Evolutionary conservation across 2,329 filamentous ascomycete genomes (phyloP).

Genomic region (Neonectria neomacrospora): DNA sequence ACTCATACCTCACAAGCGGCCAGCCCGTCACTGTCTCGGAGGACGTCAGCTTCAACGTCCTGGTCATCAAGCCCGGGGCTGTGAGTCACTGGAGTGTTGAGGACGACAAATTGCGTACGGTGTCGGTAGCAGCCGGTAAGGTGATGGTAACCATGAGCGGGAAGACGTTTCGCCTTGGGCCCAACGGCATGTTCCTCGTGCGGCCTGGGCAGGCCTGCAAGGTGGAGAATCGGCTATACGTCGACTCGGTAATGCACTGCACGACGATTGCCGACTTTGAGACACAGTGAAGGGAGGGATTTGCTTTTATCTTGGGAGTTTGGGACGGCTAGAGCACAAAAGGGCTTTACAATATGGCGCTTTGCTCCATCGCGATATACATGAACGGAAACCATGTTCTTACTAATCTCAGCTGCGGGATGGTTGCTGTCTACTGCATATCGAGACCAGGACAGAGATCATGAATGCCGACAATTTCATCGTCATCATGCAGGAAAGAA

Average conservation of each 20-base stretch:
- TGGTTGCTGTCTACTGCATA: neutral
- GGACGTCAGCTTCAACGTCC: constrained; percentile 54
- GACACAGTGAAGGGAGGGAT: constrained; percentile 9
- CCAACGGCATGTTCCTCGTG: constrained; percentile 58
- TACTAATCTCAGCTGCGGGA: too few species aligned
- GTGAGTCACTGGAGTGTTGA: constrained; percentile 47
- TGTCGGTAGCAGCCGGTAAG: constrained; percentile 56
- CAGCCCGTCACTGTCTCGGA: constrained; percentile 51
- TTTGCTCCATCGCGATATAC: constrained; percentile 1
- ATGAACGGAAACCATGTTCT: neutral
- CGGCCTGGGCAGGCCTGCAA: constrained; percentile 51
- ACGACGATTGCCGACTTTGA: constrained; percentile 47
- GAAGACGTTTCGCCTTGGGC: constrained; percentile 54
- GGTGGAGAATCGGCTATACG: constrained; percentile 57
- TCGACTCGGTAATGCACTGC: constrained; percentile 57
- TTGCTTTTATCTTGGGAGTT: neutral
- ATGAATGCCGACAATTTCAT: neutral
- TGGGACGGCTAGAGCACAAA: neutral
- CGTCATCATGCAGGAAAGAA: neutral
- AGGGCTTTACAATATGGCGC: neutral
- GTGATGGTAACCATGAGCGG: constrained; percentile 52
- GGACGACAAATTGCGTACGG: constrained; percentile 50
- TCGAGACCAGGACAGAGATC: neutral
- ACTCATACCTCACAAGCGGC: constrained; percentile 52
- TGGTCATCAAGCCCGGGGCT: constrained; percentile 54